Conservation (phyloP, 2,329 filamentous ascomycete species). For the Fusarium dlaminii region DNA sequence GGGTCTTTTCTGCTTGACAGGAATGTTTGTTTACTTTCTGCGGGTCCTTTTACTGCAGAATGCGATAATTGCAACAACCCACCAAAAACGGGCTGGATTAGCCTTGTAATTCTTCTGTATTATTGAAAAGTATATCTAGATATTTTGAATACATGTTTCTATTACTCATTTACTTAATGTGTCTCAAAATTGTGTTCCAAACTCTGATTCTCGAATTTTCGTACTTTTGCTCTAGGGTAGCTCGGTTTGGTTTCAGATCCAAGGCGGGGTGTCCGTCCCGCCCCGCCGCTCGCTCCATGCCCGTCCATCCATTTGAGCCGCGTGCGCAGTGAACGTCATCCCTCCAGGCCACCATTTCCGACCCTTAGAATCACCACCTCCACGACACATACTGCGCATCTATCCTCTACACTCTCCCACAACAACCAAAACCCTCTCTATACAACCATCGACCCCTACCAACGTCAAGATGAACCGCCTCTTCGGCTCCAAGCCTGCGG, state of each 20-base stretch:
- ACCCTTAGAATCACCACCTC: neutral
- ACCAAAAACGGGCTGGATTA: accelerated
- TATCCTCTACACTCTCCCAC: neutral
- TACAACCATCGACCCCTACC: accelerated
- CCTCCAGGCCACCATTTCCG: constrained; percentile 33
- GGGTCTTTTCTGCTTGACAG: neutral
- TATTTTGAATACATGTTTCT: accelerated
- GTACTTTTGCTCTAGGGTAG: neutral
- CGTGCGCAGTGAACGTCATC: constrained; percentile 40
- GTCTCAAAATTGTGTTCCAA: accelerated
- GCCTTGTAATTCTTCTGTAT: accelerated
- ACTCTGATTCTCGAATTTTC: neutral
- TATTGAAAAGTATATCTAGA: accelerated
- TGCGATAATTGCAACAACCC: neutral
- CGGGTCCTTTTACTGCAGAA: neutral
- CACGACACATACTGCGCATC: neutral
- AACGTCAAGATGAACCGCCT: constrained; percentile 84
- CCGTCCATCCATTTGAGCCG: constrained; percentile 14
- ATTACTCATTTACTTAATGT: accelerated
- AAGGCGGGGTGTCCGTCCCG: constrained; percentile 13
- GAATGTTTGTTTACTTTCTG: constrained; percentile 13
- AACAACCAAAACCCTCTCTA: neutral
- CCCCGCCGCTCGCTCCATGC: constrained; percentile 1
- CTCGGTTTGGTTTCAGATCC: neutral
- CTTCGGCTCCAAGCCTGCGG: constrained; percentile 87